These are phyloP conservation scores for Phytophthora cryptogea DNA, from an alignment of 352 stramenopile genomes.

Conservation along the genomic window DNA sequence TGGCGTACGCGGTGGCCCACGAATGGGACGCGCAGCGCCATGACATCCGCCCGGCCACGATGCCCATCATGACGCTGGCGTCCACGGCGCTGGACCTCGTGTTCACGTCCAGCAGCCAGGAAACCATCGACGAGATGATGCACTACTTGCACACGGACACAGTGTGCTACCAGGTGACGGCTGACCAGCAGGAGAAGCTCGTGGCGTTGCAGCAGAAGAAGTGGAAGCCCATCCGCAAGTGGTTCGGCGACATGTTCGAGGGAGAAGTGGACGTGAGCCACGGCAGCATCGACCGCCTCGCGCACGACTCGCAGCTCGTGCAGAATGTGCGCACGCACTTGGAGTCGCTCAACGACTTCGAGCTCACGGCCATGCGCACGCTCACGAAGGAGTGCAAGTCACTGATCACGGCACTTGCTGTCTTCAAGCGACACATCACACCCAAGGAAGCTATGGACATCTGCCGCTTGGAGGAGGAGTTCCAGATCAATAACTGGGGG, in stretches of 20 bases:
- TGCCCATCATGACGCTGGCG: constrained; percentile 89
- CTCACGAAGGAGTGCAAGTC: constrained; percentile 91
- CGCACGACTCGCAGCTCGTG: constrained; percentile 66
- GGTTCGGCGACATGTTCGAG: constrained; percentile 74
- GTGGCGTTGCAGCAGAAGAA: constrained; percentile 82
- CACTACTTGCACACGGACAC: constrained; percentile 89
- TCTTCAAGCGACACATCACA: constrained; percentile 87
- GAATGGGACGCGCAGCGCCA: constrained; percentile 85
- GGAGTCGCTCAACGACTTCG: constrained; percentile 71
- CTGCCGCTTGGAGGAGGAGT: constrained; percentile 85
- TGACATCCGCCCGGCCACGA: constrained; percentile 78
- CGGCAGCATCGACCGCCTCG: constrained; percentile 69
- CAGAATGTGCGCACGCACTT: constrained; percentile 65
- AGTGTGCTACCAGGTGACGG: constrained; percentile 88
- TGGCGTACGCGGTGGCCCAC: constrained; percentile 76
- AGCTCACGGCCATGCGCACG: constrained; percentile 73
- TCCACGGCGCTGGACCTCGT: constrained; percentile 79
- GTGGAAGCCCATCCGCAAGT: constrained; percentile 84
- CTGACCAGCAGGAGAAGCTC: constrained; percentile 85
- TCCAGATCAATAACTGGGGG: constrained; percentile 89
- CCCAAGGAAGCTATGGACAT: constrained; percentile 87
- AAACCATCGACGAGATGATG: constrained; percentile 82
- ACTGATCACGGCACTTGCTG: constrained; percentile 76
- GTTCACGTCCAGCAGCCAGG: constrained; percentile 53
- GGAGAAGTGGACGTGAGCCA: constrained; percentile 85